Percentiles rank a stretch among this genome's conserved stretches.
Conservation (phyloP, 176 grass and related monocot genomes). For the Musa beccarii region DNA sequence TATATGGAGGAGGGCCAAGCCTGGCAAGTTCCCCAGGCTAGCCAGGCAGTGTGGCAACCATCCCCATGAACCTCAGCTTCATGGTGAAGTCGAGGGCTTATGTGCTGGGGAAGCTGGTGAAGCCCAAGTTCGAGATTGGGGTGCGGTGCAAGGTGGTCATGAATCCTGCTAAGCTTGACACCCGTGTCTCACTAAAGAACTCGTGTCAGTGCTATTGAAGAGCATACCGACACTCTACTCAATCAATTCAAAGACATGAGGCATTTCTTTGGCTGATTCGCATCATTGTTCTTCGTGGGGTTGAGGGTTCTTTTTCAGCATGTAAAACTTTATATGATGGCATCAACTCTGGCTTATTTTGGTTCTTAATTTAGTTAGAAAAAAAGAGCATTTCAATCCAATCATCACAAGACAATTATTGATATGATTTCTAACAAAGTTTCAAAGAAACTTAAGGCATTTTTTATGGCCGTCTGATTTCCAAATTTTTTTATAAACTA, state of each 20-base stretch:
- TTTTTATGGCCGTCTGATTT: too few relatives aligned
- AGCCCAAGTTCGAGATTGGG: slow-evolving; percentile 45
- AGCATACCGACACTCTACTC: too few relatives aligned
- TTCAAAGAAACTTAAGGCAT: too few relatives aligned
- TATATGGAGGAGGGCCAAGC: slow-evolving; percentile 73
- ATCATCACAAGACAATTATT: too few relatives aligned
- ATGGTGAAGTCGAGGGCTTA: slow-evolving; percentile 60
- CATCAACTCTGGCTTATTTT: too few relatives aligned
- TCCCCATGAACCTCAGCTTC: slow-evolving; percentile 47
- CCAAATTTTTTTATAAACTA: too few relatives aligned
- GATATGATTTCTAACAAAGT: too few relatives aligned
- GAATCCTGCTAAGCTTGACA: slow-evolving; percentile 49
- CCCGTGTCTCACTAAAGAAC: slow-evolving; percentile 30
- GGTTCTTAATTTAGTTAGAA: too few relatives aligned
- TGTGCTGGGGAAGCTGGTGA: slow-evolving; percentile 67
- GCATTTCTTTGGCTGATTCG: too few relatives aligned
- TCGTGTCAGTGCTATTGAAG: slow-evolving; percentile 49
- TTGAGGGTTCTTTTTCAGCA: not conserved
- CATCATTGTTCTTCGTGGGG: too few relatives aligned
- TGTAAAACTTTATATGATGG: not conserved
- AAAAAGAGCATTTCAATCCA: too few relatives aligned
- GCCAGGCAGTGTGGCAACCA: slow-evolving; percentile 14
- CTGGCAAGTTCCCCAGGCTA: slow-evolving; percentile 35
- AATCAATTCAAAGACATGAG: too few relatives aligned
- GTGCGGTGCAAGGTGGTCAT: slow-evolving; percentile 53